Percentiles rank a stretch among this genome's conserved stretches.
Conservation (phyloP, 805 yeast genomes). For the Clavispora carvajalis region DNA sequence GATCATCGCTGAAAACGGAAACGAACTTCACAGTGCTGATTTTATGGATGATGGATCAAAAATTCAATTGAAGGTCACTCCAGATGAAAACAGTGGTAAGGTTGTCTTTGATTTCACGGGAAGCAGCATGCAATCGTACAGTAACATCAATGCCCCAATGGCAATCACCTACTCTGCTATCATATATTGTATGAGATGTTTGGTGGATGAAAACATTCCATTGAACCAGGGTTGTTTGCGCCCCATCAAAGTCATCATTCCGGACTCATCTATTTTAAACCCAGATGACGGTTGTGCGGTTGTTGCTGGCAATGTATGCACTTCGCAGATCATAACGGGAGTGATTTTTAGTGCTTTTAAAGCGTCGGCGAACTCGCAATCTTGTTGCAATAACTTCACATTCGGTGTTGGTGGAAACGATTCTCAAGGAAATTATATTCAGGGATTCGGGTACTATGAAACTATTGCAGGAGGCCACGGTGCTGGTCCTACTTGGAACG, state of each 20-base stretch:
- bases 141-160: conserved; percentile 87
- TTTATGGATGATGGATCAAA: conserved; percentile 77
- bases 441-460: conserved; percentile 19
- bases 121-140: conserved; percentile 81
- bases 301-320: conserved; percentile 87
- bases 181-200: conserved; percentile 76
- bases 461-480: conserved; percentile 18
- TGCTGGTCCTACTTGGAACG: conserved; percentile 18
- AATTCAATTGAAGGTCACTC: conserved; percentile 51
- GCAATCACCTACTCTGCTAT: conserved; percentile 89
- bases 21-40: conserved; percentile 33
- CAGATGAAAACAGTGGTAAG: conserved; percentile 44
- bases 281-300: conserved; percentile 88
- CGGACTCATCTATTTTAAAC: conserved; percentile 42
- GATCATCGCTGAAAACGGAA: conserved; percentile 14
- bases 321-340: conserved; percentile 91
- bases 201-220: conserved; percentile 85
- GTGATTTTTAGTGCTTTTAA: conserved; percentile 80
- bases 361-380: conserved; percentile 93
- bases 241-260: conserved; percentile 59
- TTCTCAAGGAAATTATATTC: conserved; percentile 25
- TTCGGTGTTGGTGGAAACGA: conserved; percentile 71
- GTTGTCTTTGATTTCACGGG: conserved; percentile 82
- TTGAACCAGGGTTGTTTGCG: conserved; percentile 87
- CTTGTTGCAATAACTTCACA: conserved; percentile 90